Base-by-base conservation (phyloP, 352 stramenopile genomes). In the Globisporangium cederbergense region DNA sequence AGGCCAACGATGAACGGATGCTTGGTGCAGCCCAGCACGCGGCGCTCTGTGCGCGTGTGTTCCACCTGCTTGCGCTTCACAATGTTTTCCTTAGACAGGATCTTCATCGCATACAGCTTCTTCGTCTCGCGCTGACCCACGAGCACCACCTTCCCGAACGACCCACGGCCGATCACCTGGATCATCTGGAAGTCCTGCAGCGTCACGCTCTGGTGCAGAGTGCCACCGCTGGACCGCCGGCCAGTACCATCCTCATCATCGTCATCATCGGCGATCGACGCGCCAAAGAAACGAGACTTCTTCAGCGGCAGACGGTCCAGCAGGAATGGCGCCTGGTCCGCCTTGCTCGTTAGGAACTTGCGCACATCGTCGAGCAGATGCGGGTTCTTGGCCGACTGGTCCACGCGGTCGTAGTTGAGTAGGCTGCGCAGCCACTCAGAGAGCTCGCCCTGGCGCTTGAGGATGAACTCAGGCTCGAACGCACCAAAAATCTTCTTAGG, bases 91-190 rank as follows among this genome's bases (percentile, higher is more conserved):
- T 98, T 98, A 8, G 88, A 88, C 64, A 98, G 62, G 25, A 96
- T 95, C 70, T 98, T 98, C 84, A 98, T 97, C 3, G 92, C 92
- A 58, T 89, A 97, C 46, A 97, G 67, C 32, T 89, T 92, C 58
- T 93, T 93, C 0, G 76, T 95, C n/a, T 87, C 78, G 45, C 89
- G 91, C 68, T 96, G 89, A 1, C 81, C 75, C 5, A 97, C 89
- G 1, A 94, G 77, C 34, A 95, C 79, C 2, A 93, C 93, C 74
- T 98, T 98, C 28, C 93, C 93, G 52, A 98, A 98, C 11, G 83
- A 95, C 13, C 93, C 93, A 32, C 94, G 91, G 8, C 93, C 93
- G 60, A 98, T 89, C 28, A 97, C 90, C 59, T 96, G 78, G 49
- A 92, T 86, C 84, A 93, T 90, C 64, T 84, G 81, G 65, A 93